Base-by-base conservation (phyloP, 1,284 basidiomycete species). In the Irpex rosettiformis region DNA sequence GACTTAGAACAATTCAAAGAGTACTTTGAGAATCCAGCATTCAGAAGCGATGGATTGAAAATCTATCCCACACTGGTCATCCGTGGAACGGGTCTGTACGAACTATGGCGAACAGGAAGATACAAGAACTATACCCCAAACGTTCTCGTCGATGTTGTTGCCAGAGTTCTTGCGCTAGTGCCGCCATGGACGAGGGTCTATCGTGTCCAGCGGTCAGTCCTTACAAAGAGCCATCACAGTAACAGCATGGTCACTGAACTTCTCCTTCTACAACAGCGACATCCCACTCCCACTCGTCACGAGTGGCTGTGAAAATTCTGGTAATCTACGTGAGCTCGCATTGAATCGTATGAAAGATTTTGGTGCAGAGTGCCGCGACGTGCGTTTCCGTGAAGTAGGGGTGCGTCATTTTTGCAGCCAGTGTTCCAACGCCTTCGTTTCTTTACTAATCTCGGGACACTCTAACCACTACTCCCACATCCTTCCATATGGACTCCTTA, bases 61-160 rank as follows among this genome's bases (percentile, higher is more conserved):
- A 94, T 99, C 54, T 99, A 99, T 75, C 97, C 97, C 10, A 98
- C 97, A 0, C 79, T 99, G 54, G 97, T 99, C 58, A 99, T 99
- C 71, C 86, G 97, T 40, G 97, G 97, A 6, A 99, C 97, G 0
- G 97, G 97, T 10, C 75, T 99, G 57, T 98, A 98, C 72, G 96
- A 98, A 73, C 82, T 98, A 5, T 98, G 96, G 96, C 78, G 94
- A 63, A 97, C 96, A 24, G 96, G 95, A 24, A 83, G 93, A 67
- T 99, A 99, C 78, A 98, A 97, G 76, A 99, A 99, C 72, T 99
- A 99, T 73, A 98, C 96, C 2, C 94, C 97, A 2, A 98, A 98
- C 68, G 94, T 98, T 25, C 80, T 99, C 47, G 95, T 99, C 37
- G 97, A 99, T 68, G 92, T 99, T 16, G 93, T 99, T 4, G 97